Base-by-base conservation (phyloP, 2,329 filamentous ascomycete genomes). In the Diplodia scrobiculata region DNA sequence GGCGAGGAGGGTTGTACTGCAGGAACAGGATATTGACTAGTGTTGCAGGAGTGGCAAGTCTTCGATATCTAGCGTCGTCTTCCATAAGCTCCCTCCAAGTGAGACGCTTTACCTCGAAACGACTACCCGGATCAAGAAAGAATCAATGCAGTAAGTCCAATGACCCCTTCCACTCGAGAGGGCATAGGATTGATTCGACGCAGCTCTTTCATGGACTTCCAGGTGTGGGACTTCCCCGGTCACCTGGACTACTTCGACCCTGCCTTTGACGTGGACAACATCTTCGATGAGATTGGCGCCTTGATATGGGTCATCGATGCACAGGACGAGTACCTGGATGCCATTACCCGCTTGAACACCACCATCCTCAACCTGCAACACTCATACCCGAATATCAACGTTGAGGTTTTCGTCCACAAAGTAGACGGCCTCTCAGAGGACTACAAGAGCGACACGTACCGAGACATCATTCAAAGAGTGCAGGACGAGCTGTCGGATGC, bases 401-500 rank as follows among this genome's bases (percentile, higher is more conserved):
- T 99, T 70, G 94, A 98, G 76, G 94, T 99, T 60, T 98, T 99
- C 78, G 96, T 99, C 72, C 95, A 99, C 84, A 99, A 99, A 78
- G 94, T 97, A 38, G 95, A 99, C 75, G 94, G 93, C n/a, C 84
- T 99, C 17, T 95, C 91, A 32, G 95, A 98, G 71, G 95, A 99
- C 78, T 98, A 95, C 82, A 93, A 95, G 75, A 88, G 93, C 67
- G 95, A 99, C 73, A 96, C 96, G 19, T 95, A 96, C 80, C 90
- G 95, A 67, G 95, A 99, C 78, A 96, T 99, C 69, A 93, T 93
- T 63, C 96, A 98, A 76, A 89, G 92, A 47, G 97, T 98, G 69
- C 92, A 96, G 73, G 95, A 99, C 76, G 95, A 99, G 77, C 86
- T 99, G 36, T 94, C 90, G 11, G 95, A 99, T 76, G 87, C 92